Percentiles rank a stretch among this genome's conserved stretches.
phyloP scores from a whole-genome alignment of 1,284 basidiomycete species.

The Ganoderma lucidum region DNA sequence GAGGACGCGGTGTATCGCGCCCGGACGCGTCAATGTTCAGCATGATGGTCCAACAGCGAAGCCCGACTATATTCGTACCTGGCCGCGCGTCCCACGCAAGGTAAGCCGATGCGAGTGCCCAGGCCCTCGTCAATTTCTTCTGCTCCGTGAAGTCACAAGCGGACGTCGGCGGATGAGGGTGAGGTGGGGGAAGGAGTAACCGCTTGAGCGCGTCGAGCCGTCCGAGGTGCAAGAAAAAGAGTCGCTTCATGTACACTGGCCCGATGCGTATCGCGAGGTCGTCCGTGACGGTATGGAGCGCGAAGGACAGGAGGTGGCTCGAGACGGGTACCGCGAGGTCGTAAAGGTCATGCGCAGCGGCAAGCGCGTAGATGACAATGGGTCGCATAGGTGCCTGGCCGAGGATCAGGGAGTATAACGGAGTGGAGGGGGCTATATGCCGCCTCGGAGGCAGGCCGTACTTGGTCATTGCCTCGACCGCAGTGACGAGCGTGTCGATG shows the following conservation, averaged over 20 bases:
- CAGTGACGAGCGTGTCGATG: slow-evolving; percentile 42
- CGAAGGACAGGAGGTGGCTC: slow-evolving; percentile 45
- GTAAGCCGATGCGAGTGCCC: slow-evolving; percentile 49
- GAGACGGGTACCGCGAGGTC: slow-evolving; percentile 47
- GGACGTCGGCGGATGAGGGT: slow-evolving; percentile 45
- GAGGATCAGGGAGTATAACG: slow-evolving; percentile 44
- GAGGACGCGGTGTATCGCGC: not conserved
- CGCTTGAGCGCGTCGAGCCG: slow-evolving; percentile 49
- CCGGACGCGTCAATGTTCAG: not conserved
- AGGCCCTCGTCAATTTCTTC: slow-evolving; percentile 50
- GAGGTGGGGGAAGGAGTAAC: slow-evolving; percentile 47
- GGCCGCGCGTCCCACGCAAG: slow-evolving; percentile 50
- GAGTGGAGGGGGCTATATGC: slow-evolving; percentile 37
- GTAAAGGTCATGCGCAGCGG: slow-evolving; percentile 44
- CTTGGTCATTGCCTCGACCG: slow-evolving; percentile 40
- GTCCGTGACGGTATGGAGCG: slow-evolving; percentile 45
- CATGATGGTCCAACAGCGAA: slow-evolving; percentile 3
- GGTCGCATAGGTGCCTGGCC: slow-evolving; percentile 45
- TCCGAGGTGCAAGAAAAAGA: slow-evolving; percentile 52
- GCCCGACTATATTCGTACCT: slow-evolving; percentile 35
- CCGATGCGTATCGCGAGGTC: slow-evolving; percentile 45
- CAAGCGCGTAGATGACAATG: slow-evolving; percentile 46
- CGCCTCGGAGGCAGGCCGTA: slow-evolving; percentile 43
- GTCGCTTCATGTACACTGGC: slow-evolving; percentile 46
- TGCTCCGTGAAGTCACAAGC: slow-evolving; percentile 48